phyloP scores from a whole-genome alignment of 2,329 filamentous ascomycete genomes.

The Cucurbitaria berberidis region DNA sequence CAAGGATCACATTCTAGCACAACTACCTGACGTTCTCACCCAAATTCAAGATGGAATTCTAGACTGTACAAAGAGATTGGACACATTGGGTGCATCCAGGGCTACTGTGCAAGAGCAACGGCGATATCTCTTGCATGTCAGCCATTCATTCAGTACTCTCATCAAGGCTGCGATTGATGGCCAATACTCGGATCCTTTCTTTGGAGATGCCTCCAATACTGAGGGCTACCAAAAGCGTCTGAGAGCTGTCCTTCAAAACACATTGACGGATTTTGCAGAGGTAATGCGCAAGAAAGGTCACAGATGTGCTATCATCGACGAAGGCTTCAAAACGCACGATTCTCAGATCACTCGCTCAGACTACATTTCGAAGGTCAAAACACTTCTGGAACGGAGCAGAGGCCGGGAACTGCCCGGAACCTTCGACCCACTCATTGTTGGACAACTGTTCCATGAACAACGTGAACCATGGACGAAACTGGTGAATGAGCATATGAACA shows the following conservation, averaged over 20 bases:
- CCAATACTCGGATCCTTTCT: conserved; percentile 54
- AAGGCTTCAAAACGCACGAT: neutral
- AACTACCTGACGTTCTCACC: conserved; percentile 36
- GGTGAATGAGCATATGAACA: conserved; percentile 2
- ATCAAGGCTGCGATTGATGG: conserved; percentile 58
- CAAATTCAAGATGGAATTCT: conserved; percentile 27
- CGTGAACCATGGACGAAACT: conserved; percentile 20
- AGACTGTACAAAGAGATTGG: conserved; percentile 39
- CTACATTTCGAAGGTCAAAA: conserved; percentile 30
- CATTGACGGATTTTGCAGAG: conserved; percentile 20
- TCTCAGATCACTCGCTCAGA: conserved; percentile 20
- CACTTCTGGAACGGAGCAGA: conserved; percentile 20
- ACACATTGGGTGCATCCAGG: conserved; percentile 57
- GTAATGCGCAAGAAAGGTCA: conserved; percentile 24
- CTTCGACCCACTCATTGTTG: conserved; percentile 29
- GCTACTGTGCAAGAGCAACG: conserved; percentile 56
- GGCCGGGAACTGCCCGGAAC: conserved; percentile 30
- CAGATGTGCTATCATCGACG: conserved; percentile 19
- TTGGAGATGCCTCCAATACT: conserved; percentile 38
- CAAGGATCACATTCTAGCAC: conserved; percentile 23
- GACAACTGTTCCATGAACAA: conserved; percentile 28
- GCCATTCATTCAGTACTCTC: conserved; percentile 52
- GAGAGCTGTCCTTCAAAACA: conserved; percentile 31
- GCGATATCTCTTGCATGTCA: conserved; percentile 55
- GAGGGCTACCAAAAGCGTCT: conserved; percentile 26